Base-by-base conservation (phyloP, 139 green algal species). In the Chlamydomonas eustigma region DNA sequence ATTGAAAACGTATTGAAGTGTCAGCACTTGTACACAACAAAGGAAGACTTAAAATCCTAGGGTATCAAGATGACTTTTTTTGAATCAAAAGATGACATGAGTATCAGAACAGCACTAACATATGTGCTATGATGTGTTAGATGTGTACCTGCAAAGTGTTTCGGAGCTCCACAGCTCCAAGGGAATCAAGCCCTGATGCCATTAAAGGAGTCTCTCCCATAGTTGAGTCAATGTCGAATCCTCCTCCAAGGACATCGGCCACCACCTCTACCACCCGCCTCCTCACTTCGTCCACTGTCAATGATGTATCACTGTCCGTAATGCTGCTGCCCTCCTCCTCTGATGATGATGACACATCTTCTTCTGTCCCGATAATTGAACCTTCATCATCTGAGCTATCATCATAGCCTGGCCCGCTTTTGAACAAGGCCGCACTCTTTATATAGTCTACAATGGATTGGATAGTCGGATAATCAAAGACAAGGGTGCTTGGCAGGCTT, bases 401-500 rank as follows among this genome's bases (percentile, higher is more conserved):
- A 22, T 22, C 22, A 58, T 22, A 28, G 44, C 22, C 12, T 58
- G 44, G 12, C 12, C 12, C 12, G 44, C 44, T 58, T 12, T 22
- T 58, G 44, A 28, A 58, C 44, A 12, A 12, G n/a, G n/a, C n/a
- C n/a, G n/a, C n/a, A n/a, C n/a, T n/a, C n/a, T n/a, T n/a, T n/a
- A n/a, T n/a, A n/a, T n/a, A n/a, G n/a, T n/a, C n/a, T n/a, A n/a
- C 44, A 37, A 81, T 68, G 32, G 76, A 37, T 18, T 35, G 65
- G 28, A 87, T 70, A 0, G 86, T 91, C 8, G 89, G 91, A 77
- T 92, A 89, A 74, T 95, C 91, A 37, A 95, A 91, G 8, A 88
- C 76, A 4, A 94, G 70, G 5, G 88, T 96, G 24, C 72, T 50
- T 0, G 88, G 88, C 44, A 96, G 84, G 58, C 80, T 37, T 12